Conservation (phyloP, 2,329 filamentous ascomycete species). For the Erysiphe pisi region DNA sequence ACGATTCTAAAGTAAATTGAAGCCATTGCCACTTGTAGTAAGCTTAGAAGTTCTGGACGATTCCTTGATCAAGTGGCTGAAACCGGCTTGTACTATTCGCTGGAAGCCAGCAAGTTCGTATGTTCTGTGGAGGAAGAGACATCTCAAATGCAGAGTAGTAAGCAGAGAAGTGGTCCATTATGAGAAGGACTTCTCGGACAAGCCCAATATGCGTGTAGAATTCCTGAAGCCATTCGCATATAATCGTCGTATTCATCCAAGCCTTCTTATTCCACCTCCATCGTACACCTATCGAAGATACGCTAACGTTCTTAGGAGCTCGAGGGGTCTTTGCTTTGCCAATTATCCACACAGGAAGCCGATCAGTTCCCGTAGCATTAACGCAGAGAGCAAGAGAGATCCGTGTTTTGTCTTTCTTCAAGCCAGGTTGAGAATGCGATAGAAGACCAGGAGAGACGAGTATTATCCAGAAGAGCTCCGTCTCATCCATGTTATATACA, state of each 20-base stretch:
- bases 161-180: slow-evolving; percentile 27
- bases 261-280: slow-evolving; percentile 28
- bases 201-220: slow-evolving; percentile 25
- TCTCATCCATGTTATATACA: slow-evolving; percentile 24
- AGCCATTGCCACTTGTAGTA: slow-evolving; percentile 24
- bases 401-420: slow-evolving; percentile 20
- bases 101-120: slow-evolving; percentile 27
- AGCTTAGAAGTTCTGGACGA: slow-evolving; percentile 25
- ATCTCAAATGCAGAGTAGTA: slow-evolving; percentile 25
- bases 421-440: slow-evolving; percentile 33
- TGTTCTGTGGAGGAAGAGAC: slow-evolving; percentile 23
- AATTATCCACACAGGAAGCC: slow-evolving; percentile 21
- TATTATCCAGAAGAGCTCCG: slow-evolving; percentile 25
- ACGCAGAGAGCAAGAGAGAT: slow-evolving; percentile 21
- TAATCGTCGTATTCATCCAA: slow-evolving; percentile 28
- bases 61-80: slow-evolving; percentile 28
- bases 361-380: slow-evolving; percentile 27
- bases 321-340: background rate
- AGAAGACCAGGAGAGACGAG: slow-evolving; percentile 38
- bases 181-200: slow-evolving; percentile 21
- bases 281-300: slow-evolving; percentile 16
- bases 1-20: background rate
- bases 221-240: slow-evolving; percentile 26
- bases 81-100: slow-evolving; percentile 27
- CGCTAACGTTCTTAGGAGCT: slow-evolving; percentile 19